Base-by-base conservation (phyloP, 345 rosid genomes). In the Brassica incana region DNA sequence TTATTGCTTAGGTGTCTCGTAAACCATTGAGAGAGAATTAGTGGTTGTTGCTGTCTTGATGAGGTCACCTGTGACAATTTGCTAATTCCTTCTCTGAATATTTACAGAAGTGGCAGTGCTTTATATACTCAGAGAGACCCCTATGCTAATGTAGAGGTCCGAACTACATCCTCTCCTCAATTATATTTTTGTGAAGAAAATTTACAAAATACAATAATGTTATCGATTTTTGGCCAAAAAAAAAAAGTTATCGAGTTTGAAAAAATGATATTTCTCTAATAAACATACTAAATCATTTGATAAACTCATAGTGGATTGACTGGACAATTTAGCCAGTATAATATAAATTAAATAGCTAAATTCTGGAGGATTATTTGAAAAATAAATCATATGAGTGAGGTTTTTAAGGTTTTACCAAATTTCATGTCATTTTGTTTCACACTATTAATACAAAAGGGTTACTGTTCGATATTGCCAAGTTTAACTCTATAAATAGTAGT, bases 1-100 rank as follows among this genome's bases (percentile, higher is more conserved):
- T 48, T 48, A 48, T 48, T 12, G 54, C 54, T 48, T 48, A 71
- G 45, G 59, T 54, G 81, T 64, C 81, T 78, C 72, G 61, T 65
- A 78, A 72, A 65, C 67, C 20, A 27, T 56, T 59, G 15, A 40
- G 76, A 36, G 72, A 36, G 75, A 65, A 56, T 43, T 43, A 83
- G 85, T 89, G 90, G 85, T 77, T 80, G 85, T 75, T 82, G 86
- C 84, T 77, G 88, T 80, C 81, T 71, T 38, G 83, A 68, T 86
- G 84, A 86, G 86, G 87, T 86, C 87, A 86, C 32, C 35, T 3
- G 30, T 71, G 67, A 65, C 70, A 76, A 36, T 65, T 50, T 50
- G 58, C 58, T 50, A n/a, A 14, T 50, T 50, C 58, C 58, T n/a
- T 50, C 58, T 15, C 58, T 50, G 58, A 50, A 50, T 50, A 50